Evolutionary conservation across 1,139 yeast genomes (phyloP).

Genomic region (Diutina catenulata): DNA sequence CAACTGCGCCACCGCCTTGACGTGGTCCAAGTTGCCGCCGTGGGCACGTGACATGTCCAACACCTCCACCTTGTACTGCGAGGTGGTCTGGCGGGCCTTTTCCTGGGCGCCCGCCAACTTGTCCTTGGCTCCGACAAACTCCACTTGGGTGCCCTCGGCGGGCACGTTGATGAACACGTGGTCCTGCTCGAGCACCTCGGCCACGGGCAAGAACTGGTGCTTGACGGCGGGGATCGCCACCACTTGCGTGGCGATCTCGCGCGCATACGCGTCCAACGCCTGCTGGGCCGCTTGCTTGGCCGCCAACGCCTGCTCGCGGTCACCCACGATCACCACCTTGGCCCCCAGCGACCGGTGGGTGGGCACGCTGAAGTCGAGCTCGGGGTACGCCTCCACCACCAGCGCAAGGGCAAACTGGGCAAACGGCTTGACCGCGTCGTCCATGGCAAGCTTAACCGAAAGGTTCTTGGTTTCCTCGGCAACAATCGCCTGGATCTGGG

Average conservation of each 20-base stretch:
- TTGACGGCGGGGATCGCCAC: conserved; percentile 33
- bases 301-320: conserved; percentile 44
- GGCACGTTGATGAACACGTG: conserved; percentile 60
- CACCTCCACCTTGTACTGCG: conserved; percentile 43
- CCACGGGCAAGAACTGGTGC: conserved; percentile 35
- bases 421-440: conserved; percentile 40
- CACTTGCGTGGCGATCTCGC: conserved; percentile 23
- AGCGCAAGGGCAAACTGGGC: conserved; percentile 13
- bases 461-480: conserved; percentile 58
- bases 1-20: conserved; percentile 58
- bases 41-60: conserved; percentile 84
- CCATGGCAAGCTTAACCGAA: conserved; percentile 36
- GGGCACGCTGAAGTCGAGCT: conserved; percentile 9
- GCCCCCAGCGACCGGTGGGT: conserved; percentile 17
- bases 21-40: conserved; percentile 67
- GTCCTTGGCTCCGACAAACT: conserved; percentile 52
- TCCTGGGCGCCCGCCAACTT: conserved; percentile 52
- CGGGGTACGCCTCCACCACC: background rate
- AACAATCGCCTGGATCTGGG: conserved; percentile 61
- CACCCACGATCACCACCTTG: conserved; percentile 43
- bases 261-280: conserved; percentile 32
- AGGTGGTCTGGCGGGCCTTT: conserved; percentile 41
- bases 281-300: conserved; percentile 37
- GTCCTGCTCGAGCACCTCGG: conserved; percentile 34
- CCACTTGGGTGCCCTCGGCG: conserved; percentile 30